phyloP scores from a whole-genome alignment of 1,139 yeast species.

The Spencermartinsiella ligniputridi region DNA sequence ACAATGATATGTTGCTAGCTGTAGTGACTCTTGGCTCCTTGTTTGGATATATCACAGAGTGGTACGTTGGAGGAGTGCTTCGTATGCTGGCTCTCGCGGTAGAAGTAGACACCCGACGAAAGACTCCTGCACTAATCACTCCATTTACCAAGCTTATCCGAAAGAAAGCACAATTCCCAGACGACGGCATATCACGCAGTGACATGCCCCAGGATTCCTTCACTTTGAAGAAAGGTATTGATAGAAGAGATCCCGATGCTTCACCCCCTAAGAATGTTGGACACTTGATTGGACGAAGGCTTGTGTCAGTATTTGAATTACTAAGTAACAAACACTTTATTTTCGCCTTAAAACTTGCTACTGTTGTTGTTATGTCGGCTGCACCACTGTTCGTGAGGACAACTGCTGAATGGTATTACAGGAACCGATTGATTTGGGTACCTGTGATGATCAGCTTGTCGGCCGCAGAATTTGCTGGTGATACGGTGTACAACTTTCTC shows the following conservation, averaged over 20 bases:
- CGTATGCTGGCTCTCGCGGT: constrained; percentile 11
- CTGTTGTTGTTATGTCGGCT: constrained; percentile 23
- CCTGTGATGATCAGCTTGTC: constrained; percentile 32
- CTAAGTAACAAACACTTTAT: constrained; percentile 20
- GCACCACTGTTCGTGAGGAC: constrained; percentile 29
- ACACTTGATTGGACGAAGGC: constrained; percentile 27
- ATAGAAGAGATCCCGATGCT: constrained; percentile 32
- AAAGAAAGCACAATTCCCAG: constrained; percentile 2
- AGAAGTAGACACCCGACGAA: constrained; percentile 18
- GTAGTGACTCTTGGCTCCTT: constrained; percentile 19
- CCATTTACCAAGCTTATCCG: constrained; percentile 16
- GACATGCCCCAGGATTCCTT: constrained; percentile 11
- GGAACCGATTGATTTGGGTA: constrained; percentile 33
- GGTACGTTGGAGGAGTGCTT: constrained; percentile 5
- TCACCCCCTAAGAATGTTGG: constrained; percentile 29
- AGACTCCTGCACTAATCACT: constrained; percentile 17
- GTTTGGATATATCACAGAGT: constrained; percentile 17
- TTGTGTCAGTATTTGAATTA: constrained; percentile 13
- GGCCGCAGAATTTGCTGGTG: constrained; percentile 32
- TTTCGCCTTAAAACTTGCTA: constrained; percentile 28
- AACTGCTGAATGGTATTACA: constrained; percentile 28
- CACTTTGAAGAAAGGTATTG: constrained; percentile 15
- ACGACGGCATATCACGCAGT: not conserved
- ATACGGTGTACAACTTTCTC: constrained; percentile 30
- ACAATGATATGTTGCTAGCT: constrained; percentile 10